These are phyloP conservation scores for Gaeumannomyces tritici DNA, from an alignment of 2,329 filamentous ascomycete genomes.

Conservation along the genomic window DNA sequence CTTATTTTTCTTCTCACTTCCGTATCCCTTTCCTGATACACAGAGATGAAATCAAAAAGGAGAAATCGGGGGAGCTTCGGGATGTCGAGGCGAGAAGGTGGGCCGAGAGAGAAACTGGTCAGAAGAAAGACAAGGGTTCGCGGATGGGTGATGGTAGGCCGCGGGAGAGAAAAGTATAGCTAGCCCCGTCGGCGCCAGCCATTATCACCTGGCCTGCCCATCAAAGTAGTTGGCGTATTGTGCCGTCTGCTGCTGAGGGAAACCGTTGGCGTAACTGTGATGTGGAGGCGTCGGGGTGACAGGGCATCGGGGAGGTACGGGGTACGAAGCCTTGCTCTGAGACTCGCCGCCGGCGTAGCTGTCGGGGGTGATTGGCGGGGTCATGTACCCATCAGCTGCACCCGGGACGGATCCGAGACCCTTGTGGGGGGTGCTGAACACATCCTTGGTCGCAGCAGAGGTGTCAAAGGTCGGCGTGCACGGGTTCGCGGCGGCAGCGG, in stretches of 20 bases:
- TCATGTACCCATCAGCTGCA: constrained; percentile 67
- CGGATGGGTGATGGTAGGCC: neutral
- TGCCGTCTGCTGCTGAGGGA: constrained; percentile 25
- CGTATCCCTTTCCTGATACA: constrained; percentile 11
- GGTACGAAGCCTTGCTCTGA: constrained; percentile 36
- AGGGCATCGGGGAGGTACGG: constrained; percentile 43
- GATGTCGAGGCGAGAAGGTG: no score
- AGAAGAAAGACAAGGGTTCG: constrained; percentile 1
- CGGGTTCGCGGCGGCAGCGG: constrained; percentile 23
- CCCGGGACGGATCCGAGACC: constrained; percentile 51
- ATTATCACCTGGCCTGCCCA: neutral
- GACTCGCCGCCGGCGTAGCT: constrained; percentile 39
- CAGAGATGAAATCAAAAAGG: constrained; percentile 9
- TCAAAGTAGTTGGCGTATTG: constrained; percentile 34
- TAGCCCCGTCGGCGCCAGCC: neutral
- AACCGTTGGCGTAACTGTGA: constrained; percentile 2
- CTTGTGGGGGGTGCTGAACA: constrained; percentile 75
- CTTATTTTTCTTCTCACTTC: constrained; percentile 21
- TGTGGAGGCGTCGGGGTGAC: constrained; percentile 51
- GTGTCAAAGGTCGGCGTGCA: constrained; percentile 47
- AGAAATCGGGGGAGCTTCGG: constrained; percentile 6
- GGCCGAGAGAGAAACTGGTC: neutral
- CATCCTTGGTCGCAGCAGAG: constrained; percentile 40
- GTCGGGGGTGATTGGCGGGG: constrained; percentile 78
- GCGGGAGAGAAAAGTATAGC: no score